Evolutionary conservation across 371 early-diverging fungal species (phyloP).

Genomic region (Batkoa obscura): DNA sequence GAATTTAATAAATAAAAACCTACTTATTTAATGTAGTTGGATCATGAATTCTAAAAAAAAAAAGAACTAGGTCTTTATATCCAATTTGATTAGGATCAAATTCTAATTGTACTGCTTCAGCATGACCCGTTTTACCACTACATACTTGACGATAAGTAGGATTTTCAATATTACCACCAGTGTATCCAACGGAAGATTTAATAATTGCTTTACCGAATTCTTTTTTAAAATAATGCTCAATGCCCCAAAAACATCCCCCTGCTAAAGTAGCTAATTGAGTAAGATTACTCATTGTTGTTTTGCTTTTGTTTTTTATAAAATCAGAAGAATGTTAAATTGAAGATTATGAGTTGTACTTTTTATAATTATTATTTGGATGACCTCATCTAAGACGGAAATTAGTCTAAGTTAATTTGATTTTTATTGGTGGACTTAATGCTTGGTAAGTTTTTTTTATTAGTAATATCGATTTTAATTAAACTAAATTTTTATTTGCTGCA

Average conservation of each 20-base stretch:
- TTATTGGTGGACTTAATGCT: too few species aligned
- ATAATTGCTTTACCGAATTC: constrained; percentile 31
- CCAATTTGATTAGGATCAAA: constrained; percentile 48
- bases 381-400: too few species aligned
- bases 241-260: constrained; percentile 35
- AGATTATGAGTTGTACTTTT: too few species aligned
- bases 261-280: constrained; percentile 15
- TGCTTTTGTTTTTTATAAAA: too few species aligned
- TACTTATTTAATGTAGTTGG: constrained; percentile 28
- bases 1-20: constrained; percentile 12
- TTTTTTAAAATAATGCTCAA: constrained; percentile 58
- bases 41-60: constrained; percentile 74
- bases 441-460: too few species aligned
- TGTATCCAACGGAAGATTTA: constrained; percentile 61
- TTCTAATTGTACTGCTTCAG: constrained; percentile 60
- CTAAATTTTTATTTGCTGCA: too few species aligned
- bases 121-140: constrained; percentile 52
- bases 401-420: too few species aligned
- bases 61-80: constrained; percentile 49
- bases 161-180: constrained; percentile 35
- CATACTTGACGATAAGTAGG: constrained; percentile 41
- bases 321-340: too few species aligned
- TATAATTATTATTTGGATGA: too few species aligned
- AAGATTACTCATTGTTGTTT: too few species aligned
- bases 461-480: too few species aligned